Conservation (phyloP, 441 rosid genomes). For the Erodium texanum region DNA sequence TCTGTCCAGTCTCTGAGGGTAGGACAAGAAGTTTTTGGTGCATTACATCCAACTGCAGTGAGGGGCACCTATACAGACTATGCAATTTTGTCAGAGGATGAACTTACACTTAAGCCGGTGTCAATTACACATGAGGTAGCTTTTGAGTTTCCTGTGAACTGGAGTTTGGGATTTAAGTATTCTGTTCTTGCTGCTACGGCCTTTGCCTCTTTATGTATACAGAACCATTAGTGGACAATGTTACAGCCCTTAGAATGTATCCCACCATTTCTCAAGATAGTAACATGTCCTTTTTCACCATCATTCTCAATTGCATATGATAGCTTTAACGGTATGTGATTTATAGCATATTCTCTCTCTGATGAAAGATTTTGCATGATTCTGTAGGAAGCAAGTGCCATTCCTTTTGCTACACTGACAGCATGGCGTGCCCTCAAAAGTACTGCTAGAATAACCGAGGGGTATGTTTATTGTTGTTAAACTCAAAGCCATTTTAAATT, state of each 20-base stretch:
- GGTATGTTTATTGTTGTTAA: slow-evolving; percentile 37
- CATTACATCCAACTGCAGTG: slow-evolving; percentile 89
- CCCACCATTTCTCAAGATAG: slow-evolving; percentile 1
- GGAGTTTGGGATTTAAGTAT: slow-evolving; percentile 1
- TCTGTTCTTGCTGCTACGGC: background rate
- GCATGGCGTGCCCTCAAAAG: slow-evolving; percentile 93
- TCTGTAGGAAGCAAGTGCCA: slow-evolving; percentile 76
- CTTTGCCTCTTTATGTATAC: background rate
- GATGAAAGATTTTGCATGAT: slow-evolving; percentile 5
- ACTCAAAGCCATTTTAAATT: background rate
- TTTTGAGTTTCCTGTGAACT: slow-evolving; percentile 3
- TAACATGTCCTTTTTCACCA: background rate
- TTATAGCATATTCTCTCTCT: background rate
- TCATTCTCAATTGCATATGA: background rate
- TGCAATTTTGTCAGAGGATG: slow-evolving; percentile 73
- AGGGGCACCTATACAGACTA: slow-evolving; percentile 89
- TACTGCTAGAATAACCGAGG: slow-evolving; percentile 79
- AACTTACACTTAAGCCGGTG: slow-evolving; percentile 61
- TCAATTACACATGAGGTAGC: slow-evolving; percentile 69
- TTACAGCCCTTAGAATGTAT: background rate
- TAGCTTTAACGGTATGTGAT: background rate
- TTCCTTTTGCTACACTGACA: slow-evolving; percentile 92
- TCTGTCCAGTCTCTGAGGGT: slow-evolving; percentile 51
- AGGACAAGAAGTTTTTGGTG: slow-evolving; percentile 92
- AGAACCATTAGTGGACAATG: background rate